Base-by-base conservation (phyloP, 2,329 filamentous ascomycete species). In the Hirsutella thompsonii region DNA sequence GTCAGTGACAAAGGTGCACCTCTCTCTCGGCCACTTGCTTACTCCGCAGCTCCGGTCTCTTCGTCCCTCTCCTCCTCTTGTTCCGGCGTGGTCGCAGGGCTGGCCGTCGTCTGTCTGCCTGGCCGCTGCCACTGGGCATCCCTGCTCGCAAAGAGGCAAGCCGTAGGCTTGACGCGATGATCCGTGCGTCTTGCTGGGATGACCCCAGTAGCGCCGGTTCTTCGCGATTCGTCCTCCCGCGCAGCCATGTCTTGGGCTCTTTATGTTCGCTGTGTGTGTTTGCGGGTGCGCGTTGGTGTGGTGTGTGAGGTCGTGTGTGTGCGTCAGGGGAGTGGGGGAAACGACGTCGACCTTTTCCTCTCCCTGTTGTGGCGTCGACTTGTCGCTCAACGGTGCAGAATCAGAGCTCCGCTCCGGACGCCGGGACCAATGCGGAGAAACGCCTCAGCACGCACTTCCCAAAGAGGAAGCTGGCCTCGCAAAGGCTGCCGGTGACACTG, bases 401-500 rank as follows among this genome's bases (percentile, higher is more conserved):
- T 33, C 42, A 41, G 41, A 13, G 26, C 20, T 19, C 34, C 26
- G 36, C 26, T 18, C 33, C 32, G 32, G 26, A 35, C 21, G 21
- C 38, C 32, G 40, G 37, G 44, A 43, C 44, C 37, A 46, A 40
- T 40, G 42, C 37, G 44, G 46, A 47, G 44, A 34, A 32, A 32
- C 36, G 26, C 19, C 11, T 39, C n/a, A 36, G 37, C 46, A 37
- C 28, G 33, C 46, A 41, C 38, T 40, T 26, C 46, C 46, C 21
- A 48, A 49, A 44, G 33, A 37, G 46, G 46, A 41, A 49, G 46
- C 44, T 49, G 36, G 18, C 30, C 36, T 28, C 38, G 19, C 21
- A 8, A 23, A n/a, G 6, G 19, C 13, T 28, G 8, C 20, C 14
- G 18, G 8, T 14, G 14, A 34, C n/a, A 14, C 32, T 34, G 32